Base-by-base conservation (phyloP, 1,284 basidiomycete species). In the Cerioporus squamosus region DNA sequence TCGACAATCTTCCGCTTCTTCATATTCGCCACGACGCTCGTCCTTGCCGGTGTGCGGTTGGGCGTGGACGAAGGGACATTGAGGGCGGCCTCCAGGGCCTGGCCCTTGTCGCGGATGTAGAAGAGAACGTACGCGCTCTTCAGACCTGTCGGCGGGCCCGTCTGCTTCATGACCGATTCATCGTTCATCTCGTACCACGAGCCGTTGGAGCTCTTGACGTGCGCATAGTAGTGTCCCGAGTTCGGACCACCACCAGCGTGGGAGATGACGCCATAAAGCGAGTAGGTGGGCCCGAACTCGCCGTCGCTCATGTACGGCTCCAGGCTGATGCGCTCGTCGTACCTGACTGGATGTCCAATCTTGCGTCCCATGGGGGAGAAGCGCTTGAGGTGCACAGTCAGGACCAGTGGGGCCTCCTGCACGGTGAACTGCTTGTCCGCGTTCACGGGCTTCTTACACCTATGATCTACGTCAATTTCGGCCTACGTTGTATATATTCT, bases 351-450 rank as follows among this genome's bases (percentile, higher is more conserved):
- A 51, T 92, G 87, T 3, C 83, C 85, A 46, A 97, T 88, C 77
- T 98, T 98, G 59, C 89, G 83, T 20, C 97, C 97, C 50, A 92
- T 80, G 0, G 93, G 91, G 10, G 92, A 91, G 75, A 99, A 99
- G 18, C 97, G 88, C 77, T 99, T 99, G 42, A 99, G 79, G 70
- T 99, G 97, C n/a, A 99, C 81, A 0, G 96, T 98, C 36, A 99
- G 82, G n/a, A 96, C 89, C 20, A 86, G 76, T 0, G 97, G 97
- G 1, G 95, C 92, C 57, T 94, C 84, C 55, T 97, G 87, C 53
- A 99, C 79, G 15, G 91, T 92, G 72, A 97, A 95, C 33, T 84
- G 84, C 74, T 98, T 98, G 66, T 93, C 87, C 5, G 95, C 95
- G 57, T 87, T 83, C 47, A 97, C 95, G 47, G 86, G 82, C 70